A percentile compares a stretch with the other conserved stretches of the same genome.
phyloP scores from a whole-genome alignment of 225 moss, liverwort and hornwort genomes.

The Sphagnum tenellum region DNA sequence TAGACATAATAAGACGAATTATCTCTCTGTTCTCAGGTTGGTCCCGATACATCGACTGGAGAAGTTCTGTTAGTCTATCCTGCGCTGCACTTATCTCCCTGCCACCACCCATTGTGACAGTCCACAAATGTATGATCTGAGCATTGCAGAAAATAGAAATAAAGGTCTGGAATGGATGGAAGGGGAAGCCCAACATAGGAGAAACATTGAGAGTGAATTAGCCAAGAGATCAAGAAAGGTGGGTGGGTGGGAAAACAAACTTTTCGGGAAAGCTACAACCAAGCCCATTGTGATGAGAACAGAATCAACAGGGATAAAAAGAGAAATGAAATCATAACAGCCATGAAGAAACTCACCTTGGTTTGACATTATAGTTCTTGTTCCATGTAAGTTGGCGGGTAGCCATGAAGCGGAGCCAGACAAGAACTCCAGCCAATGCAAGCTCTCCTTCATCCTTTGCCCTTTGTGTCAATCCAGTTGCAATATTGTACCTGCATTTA shows the following conservation, averaged over 20 bases:
- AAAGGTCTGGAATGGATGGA: too few species aligned
- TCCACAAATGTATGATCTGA: too few species aligned
- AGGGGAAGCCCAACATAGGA: too few species aligned
- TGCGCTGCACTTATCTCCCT: conserved; percentile 94
- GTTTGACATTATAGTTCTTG: conserved; percentile 97
- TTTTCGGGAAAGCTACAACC: too few species aligned
- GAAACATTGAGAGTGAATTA: too few species aligned
- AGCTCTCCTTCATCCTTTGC: conserved; percentile 82
- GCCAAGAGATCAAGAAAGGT: too few species aligned
- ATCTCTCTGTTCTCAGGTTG: conserved; percentile 84
- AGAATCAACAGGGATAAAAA: too few species aligned
- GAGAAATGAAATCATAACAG: too few species aligned
- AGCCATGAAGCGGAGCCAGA: conserved; percentile 93
- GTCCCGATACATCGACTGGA: conserved; percentile 52
- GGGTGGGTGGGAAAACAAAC: too few species aligned
- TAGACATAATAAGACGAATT: conserved; percentile 77
- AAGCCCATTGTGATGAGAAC: too few species aligned
- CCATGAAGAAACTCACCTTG: conserved; percentile 28
- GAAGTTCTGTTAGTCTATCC: conserved; percentile 73
- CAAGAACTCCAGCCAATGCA: conserved; percentile 78
- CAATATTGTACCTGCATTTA: conserved; percentile 63
- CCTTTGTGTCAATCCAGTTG: conserved; percentile 56
- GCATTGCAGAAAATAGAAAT: too few species aligned
- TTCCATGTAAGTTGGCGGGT: conserved; percentile 92
- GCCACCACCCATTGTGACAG: not conserved